Conservation (phyloP, 495 filamentous ascomycete species). For the Penicillium coprophilum region DNA sequence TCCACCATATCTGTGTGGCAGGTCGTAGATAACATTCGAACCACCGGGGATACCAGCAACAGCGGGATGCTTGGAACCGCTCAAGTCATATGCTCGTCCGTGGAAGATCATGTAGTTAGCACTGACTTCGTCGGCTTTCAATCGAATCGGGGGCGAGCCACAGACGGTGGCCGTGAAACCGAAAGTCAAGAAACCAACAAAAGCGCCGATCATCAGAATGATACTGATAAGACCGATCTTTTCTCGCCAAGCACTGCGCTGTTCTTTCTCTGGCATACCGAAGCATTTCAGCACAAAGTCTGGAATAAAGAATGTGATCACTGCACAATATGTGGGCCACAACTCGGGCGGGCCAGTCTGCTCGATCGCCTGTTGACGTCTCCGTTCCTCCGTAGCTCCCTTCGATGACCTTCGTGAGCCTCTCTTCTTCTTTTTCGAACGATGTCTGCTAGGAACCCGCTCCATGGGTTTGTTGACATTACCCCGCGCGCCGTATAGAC, state of each 20-base stretch:
- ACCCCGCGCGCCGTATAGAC: conserved; percentile 37
- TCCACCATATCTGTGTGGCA: conserved; percentile 76
- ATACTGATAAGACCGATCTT: conserved; percentile 97
- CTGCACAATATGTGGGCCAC: conserved; percentile 92
- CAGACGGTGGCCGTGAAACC: conserved; percentile 93
- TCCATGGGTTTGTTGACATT: conserved; percentile 52
- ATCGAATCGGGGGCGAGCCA: conserved; percentile 59
- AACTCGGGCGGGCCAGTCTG: conserved; percentile 76
- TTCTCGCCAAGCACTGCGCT: conserved; percentile 94
- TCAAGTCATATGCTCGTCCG: conserved; percentile 80
- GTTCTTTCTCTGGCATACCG: conserved; percentile 82
- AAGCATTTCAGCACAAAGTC: conserved; percentile 80
- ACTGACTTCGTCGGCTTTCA: conserved; percentile 79
- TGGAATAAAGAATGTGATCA: conserved; percentile 94
- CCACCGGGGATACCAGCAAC: conserved; percentile 71
- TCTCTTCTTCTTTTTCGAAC: conserved; percentile 48
- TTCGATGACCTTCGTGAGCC: conserved; percentile 52
- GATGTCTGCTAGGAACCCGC: conserved; percentile 43
- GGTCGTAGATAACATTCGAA: conserved; percentile 80
- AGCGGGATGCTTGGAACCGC: conserved; percentile 68
- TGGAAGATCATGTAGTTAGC: conserved; percentile 94
- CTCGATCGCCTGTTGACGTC: conserved; percentile 63
- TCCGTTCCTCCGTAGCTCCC: conserved; percentile 57
- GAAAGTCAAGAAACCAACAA: conserved; percentile 96
- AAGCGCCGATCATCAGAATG: conserved; percentile 80